Conservation (phyloP, 176 grass and related monocot genomes). For the Triticum turgidum region DNA sequence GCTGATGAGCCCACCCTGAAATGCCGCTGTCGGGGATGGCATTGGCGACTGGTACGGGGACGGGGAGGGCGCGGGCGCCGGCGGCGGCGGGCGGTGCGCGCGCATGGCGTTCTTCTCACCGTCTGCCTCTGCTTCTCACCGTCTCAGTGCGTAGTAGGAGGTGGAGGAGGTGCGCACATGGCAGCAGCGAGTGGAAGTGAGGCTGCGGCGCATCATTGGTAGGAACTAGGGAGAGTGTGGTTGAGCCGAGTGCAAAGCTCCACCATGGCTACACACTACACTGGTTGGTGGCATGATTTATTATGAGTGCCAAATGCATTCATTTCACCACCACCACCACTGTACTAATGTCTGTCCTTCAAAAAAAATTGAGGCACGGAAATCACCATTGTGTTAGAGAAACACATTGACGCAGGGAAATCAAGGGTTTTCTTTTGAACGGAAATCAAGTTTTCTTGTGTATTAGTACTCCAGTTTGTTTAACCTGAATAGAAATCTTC, state of each 20-base stretch:
- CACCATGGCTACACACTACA: background rate
- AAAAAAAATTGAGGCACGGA: background rate
- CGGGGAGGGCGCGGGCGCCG: constrained; percentile 20
- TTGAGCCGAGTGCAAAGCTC: background rate
- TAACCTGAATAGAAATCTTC: background rate
- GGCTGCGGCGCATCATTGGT: constrained; percentile 24
- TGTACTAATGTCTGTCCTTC: background rate
- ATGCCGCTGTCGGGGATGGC: constrained; percentile 11
- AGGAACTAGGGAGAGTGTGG: constrained; percentile 11
- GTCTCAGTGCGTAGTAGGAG: constrained; percentile 20
- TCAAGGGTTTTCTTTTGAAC: background rate
- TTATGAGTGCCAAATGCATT: constrained; percentile 14
- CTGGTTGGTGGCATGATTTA: constrained; percentile 30
- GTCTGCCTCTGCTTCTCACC: background rate
- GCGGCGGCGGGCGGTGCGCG: background rate
- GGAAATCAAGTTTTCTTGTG: background rate
- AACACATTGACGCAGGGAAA: background rate
- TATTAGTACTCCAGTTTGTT: background rate
- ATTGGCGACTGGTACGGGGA: constrained; percentile 20
- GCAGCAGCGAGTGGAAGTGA: background rate
- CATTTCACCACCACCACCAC: background rate
- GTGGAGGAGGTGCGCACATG: constrained; percentile 26
- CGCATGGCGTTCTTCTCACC: constrained; percentile 11
- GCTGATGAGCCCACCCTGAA: background rate
- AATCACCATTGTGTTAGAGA: background rate